Evolutionary conservation across 2,329 filamentous ascomycete genomes (phyloP), one percentile per base, ranked within the genome.

Genomic region (Ophiostoma perfectum): DNA sequence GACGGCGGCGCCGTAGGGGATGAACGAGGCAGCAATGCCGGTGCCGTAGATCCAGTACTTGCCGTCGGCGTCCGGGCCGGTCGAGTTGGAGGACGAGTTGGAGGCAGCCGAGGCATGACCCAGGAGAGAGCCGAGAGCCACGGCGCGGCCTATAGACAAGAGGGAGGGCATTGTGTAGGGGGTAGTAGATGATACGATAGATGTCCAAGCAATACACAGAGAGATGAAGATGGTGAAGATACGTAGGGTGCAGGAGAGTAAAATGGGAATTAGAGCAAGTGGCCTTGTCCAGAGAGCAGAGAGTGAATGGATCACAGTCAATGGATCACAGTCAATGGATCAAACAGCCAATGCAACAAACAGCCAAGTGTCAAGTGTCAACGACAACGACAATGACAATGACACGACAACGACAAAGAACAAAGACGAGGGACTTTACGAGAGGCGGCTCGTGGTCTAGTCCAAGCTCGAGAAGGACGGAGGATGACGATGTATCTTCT

Each of bases 1-100:
- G 74, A 93, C 84, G 69, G 87, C 87, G 7, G 90, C 90, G 70
- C 90, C 90, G 74, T 93, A 93, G 0, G 89, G 83, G 63, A 93
- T 88, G 77, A 93, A 93, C 64, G 83, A 80, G 8, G 87, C 89
- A 66, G 86, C 80, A 73, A 93, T 89, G 69, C 85, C 86, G 66
- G 87, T 81, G 71, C 88, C 86, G 69, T 83, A 80, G 77, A 93
- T 86, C 80, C 87, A 88, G 80, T 92, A 93, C 78, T 93, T 91
- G 71, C 87, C 87, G 72, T 88, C 77, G 72, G 80, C 77, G 74
- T 88, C 86, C 0, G 86, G 83, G 36, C 68, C 67, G n/a, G 49
- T 45, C n/a, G 65, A 41, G 41, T 64, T 63, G 16, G 38, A 12
- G 18, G 16, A 11, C 16, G 41, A 14, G 63, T 27, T 18, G 58